phyloP scores from a whole-genome alignment of 208 protist species.

The Strigomonas culicis region DNA sequence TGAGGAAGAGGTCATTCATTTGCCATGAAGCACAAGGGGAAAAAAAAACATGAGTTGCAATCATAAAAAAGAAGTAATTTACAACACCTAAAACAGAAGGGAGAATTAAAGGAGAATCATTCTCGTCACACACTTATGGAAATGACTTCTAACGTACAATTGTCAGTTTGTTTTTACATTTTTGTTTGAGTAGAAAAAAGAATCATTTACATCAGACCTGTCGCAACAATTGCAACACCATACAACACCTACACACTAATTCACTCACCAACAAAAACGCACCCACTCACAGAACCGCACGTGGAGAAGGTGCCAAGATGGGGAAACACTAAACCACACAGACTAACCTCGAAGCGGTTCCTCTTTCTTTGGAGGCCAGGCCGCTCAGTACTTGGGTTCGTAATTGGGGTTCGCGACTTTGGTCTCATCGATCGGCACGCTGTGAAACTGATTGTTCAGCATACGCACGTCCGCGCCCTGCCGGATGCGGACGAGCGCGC shows the following conservation, averaged over 20 bases:
- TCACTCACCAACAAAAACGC: slow-evolving; percentile 6
- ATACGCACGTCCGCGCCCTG: slow-evolving; percentile 43
- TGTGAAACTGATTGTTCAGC: slow-evolving; percentile 62
- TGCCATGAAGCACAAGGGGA: too few relatives aligned
- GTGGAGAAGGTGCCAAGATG: not conserved
- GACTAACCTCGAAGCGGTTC: not conserved
- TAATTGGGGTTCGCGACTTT: slow-evolving; percentile 53
- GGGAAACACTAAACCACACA: slow-evolving; percentile 11
- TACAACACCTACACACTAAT: not conserved
- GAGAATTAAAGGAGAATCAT: slow-evolving; percentile 12
- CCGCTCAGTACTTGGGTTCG: slow-evolving; percentile 55
- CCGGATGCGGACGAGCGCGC: slow-evolving; percentile 56
- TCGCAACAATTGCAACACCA: too few relatives aligned
- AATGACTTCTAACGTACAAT: not conserved
- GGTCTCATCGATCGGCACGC: slow-evolving; percentile 56
- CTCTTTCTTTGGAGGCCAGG: not conserved
- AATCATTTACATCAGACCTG: too few relatives aligned
- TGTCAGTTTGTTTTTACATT: not conserved
- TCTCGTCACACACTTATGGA: not conserved
- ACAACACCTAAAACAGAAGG: not conserved
- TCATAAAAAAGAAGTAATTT: not conserved
- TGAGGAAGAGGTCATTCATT: too few relatives aligned
- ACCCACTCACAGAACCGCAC: not conserved
- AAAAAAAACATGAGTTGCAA: not conserved
- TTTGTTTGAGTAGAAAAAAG: not conserved